Percentiles rank a stretch among this genome's conserved stretches.
These are phyloP conservation scores for Leucogyrophana mollusca DNA, from an alignment of 768 basidiomycete genomes.

Conservation along the genomic window DNA sequence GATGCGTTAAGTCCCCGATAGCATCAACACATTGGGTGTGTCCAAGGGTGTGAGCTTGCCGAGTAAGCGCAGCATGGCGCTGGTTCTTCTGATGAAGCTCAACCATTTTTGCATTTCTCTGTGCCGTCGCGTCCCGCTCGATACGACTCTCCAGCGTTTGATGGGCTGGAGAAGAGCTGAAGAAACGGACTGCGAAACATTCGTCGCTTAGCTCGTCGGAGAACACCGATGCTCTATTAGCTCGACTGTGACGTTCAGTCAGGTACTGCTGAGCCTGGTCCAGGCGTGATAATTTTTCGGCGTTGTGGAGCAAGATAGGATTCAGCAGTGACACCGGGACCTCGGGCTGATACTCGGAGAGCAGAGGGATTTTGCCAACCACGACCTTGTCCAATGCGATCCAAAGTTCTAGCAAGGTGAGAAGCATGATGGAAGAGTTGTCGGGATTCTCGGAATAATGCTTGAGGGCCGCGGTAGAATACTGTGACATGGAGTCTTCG, in stretches of 20 bases:
- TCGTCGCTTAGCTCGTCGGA: constrained; percentile 9
- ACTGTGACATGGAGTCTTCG: constrained; percentile 1
- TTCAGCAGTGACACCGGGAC: constrained; percentile 33
- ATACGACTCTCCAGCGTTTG: constrained; percentile 26
- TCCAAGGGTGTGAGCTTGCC: neutral
- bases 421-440: neutral
- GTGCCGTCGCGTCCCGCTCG: constrained; percentile 18
- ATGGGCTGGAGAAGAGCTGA: constrained; percentile 13
- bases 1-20: neutral
- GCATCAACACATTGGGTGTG: too few species aligned
- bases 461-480: neutral
- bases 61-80: constrained; percentile 10
- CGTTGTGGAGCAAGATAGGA: constrained; percentile 35
- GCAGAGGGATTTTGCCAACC: constrained; percentile 29
- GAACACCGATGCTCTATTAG: constrained; percentile 31
- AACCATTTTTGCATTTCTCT: constrained; percentile 16
- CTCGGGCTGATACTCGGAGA: constrained; percentile 40
- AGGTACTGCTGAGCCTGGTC: constrained; percentile 30
- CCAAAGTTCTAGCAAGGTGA: constrained; percentile 44
- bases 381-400: constrained; percentile 38
- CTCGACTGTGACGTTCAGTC: constrained; percentile 19
- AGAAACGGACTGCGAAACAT: constrained; percentile 36
- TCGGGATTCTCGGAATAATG: neutral
- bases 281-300: neutral
- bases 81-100: constrained; percentile 26